A percentile compares a stretch with the other conserved stretches of the same genome.
Evolutionary conservation across 352 stramenopile species (phyloP).

Genomic region (Elongisporangium undulatum): DNA sequence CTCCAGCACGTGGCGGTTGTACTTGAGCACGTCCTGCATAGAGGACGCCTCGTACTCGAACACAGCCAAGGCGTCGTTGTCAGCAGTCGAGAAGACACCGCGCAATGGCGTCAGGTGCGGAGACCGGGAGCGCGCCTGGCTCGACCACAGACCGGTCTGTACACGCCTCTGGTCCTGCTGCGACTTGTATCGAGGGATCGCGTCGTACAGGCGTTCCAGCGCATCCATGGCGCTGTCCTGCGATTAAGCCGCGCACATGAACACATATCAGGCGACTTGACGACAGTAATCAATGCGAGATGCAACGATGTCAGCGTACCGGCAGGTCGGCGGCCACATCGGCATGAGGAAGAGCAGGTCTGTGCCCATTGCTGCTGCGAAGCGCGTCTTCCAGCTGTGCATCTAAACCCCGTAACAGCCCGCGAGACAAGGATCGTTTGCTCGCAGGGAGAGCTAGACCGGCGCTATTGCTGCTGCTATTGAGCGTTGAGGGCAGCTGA

Average conservation of each 20-base stretch:
- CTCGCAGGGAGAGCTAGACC: conserved; percentile 2
- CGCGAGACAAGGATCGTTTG: neutral
- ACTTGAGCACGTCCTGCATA: conserved; percentile 68
- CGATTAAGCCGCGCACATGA: neutral
- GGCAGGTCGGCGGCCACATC: neutral
- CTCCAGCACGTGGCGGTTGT: conserved; percentile 56
- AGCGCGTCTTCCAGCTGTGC: conserved; percentile 39
- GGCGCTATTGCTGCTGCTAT: neutral
- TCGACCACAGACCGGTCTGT: conserved; percentile 14
- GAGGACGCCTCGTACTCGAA: conserved; percentile 67
- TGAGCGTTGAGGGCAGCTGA: conserved; percentile 11
- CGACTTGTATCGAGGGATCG: conserved; percentile 36
- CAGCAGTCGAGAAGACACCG: conserved; percentile 21
- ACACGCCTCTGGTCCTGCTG: neutral
- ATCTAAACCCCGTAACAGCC: conserved; percentile 19
- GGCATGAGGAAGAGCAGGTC: conserved; percentile 1
- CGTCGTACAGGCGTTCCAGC: conserved; percentile 42
- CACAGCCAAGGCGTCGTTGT: conserved; percentile 28
- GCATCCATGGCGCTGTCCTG: conserved; percentile 10
- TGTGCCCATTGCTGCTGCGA: neutral
- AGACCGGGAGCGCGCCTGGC: conserved; percentile 17
- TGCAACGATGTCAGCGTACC: conserved; percentile 1
- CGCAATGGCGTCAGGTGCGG: conserved; percentile 30
- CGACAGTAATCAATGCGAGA: neutral
- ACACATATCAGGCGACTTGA: neutral